Conservation (phyloP, 345 rosid genomes). For the Brassica nigra region DNA sequence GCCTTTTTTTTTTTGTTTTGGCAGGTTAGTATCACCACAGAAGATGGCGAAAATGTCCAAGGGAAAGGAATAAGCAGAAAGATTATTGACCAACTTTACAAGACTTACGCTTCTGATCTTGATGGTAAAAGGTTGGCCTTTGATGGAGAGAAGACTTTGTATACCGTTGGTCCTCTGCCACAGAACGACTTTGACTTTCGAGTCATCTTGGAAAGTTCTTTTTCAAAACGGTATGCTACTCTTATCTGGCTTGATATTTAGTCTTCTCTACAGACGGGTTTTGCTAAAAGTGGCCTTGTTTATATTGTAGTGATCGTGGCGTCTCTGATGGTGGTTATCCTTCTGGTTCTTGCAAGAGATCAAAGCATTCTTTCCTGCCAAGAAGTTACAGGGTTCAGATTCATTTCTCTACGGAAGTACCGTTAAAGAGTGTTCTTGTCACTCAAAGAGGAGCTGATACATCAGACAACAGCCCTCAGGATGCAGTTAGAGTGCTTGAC, state of each 20-base stretch:
- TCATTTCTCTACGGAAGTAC: constrained; percentile 61
- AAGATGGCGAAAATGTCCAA: constrained; percentile 54
- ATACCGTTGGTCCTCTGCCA: constrained; percentile 80
- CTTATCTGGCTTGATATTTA: constrained; percentile 19
- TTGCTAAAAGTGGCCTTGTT: constrained; percentile 1
- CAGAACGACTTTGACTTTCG: constrained; percentile 59
- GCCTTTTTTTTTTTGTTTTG: constrained; percentile 7
- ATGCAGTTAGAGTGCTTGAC: constrained; percentile 83
- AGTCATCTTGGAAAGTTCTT: constrained; percentile 67
- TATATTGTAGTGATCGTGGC: constrained; percentile 41
- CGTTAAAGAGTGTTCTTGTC: constrained; percentile 54
- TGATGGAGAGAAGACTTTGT: constrained; percentile 80
- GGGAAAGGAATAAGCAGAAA: constrained; percentile 75
- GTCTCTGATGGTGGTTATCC: constrained; percentile 45
- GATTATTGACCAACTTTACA: constrained; percentile 65
- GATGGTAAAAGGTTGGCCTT: constrained; percentile 64
- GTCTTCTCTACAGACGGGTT: neutral
- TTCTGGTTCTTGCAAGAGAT: constrained; percentile 48
- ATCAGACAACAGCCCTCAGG: constrained; percentile 53
- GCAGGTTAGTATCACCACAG: constrained; percentile 68
- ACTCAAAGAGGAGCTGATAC: constrained; percentile 51
- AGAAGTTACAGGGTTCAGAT: constrained; percentile 60
- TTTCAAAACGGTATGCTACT: constrained; percentile 52
- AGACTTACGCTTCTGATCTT: constrained; percentile 66
- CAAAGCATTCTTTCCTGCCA: constrained; percentile 57